Conservation (phyloP, 257 asterid species). For the Forsythia suspensa region DNA sequence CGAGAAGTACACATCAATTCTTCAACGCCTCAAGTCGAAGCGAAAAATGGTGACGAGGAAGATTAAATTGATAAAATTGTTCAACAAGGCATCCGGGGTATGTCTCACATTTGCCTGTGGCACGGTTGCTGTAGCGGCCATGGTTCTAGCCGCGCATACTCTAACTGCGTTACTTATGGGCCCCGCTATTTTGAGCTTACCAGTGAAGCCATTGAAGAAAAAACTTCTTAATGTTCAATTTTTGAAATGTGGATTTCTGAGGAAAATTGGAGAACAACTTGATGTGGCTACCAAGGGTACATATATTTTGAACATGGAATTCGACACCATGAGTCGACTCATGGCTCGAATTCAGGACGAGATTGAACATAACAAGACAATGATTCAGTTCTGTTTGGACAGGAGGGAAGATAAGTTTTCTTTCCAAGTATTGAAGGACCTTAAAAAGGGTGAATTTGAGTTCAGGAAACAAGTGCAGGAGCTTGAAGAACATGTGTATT, state of each 20-base stretch:
- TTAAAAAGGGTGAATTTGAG: slow-evolving; percentile 52
- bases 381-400: slow-evolving; percentile 57
- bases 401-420: slow-evolving; percentile 49
- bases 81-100: slow-evolving; percentile 50
- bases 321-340: slow-evolving; percentile 75
- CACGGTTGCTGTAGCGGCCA: slow-evolving; percentile 44
- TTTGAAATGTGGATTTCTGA: slow-evolving; percentile 38
- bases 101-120: slow-evolving; percentile 52
- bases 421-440: slow-evolving; percentile 54
- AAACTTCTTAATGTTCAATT: slow-evolving; percentile 23
- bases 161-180: slow-evolving; percentile 51
- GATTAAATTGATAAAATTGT: slow-evolving; percentile 40
- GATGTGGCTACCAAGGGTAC: slow-evolving; percentile 87
- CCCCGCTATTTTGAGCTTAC: slow-evolving; percentile 38
- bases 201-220: slow-evolving; percentile 44
- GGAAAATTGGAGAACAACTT: slow-evolving; percentile 48
- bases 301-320: slow-evolving; percentile 74
- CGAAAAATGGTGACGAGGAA: slow-evolving; percentile 38
- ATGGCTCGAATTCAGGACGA: slow-evolving; percentile 64
- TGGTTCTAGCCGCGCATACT: slow-evolving; percentile 55
- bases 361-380: slow-evolving; percentile 61
- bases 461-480: slow-evolving; percentile 64
- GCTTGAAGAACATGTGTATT: slow-evolving; percentile 73
- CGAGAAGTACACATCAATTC: slow-evolving; percentile 38
- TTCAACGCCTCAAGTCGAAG: slow-evolving; percentile 38